Evolutionary conservation across 345 rosid genomes (phyloP).

Genomic region (Reutealis trisperma): DNA sequence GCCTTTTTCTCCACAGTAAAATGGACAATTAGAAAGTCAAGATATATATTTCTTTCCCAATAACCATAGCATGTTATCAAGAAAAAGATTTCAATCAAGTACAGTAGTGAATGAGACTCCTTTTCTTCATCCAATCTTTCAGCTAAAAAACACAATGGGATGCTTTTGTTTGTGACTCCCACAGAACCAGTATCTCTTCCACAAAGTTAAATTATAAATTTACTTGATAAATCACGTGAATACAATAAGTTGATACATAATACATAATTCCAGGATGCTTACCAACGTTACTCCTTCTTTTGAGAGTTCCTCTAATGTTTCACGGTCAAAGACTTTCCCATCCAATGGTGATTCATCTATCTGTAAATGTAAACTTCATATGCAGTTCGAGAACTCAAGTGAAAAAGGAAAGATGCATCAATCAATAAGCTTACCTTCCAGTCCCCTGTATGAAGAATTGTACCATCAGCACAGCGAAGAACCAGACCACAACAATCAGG

Average conservation of each 20-base stretch:
- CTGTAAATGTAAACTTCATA: constrained; percentile 45
- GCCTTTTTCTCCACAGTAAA: background rate
- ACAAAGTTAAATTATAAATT: constrained; percentile 2
- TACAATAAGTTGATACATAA: constrained; percentile 1
- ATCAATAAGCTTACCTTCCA: constrained; percentile 71
- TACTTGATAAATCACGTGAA: background rate
- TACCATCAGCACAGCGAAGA: constrained; percentile 97
- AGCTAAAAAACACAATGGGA: background rate
- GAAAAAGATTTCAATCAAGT: background rate
- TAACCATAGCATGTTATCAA: background rate
- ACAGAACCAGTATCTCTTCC: background rate
- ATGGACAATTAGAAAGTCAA: background rate
- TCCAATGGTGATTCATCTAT: constrained; percentile 96
- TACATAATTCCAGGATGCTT: constrained; percentile 30
- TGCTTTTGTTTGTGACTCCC: background rate
- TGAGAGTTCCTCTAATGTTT: constrained; percentile 80
- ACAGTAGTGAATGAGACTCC: background rate
- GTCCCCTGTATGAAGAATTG: constrained; percentile 96
- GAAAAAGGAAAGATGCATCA: constrained; percentile 2
- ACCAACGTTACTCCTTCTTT: constrained; percentile 99
- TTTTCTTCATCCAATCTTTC: background rate
- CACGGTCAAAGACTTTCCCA: constrained; percentile 86
- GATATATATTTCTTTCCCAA: background rate
- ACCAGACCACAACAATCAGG: constrained; percentile 98
- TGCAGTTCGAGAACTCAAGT: constrained; percentile 22